phyloP scores from a whole-genome alignment of 176 grass and related monocot genomes.

The Avena sativa region DNA sequence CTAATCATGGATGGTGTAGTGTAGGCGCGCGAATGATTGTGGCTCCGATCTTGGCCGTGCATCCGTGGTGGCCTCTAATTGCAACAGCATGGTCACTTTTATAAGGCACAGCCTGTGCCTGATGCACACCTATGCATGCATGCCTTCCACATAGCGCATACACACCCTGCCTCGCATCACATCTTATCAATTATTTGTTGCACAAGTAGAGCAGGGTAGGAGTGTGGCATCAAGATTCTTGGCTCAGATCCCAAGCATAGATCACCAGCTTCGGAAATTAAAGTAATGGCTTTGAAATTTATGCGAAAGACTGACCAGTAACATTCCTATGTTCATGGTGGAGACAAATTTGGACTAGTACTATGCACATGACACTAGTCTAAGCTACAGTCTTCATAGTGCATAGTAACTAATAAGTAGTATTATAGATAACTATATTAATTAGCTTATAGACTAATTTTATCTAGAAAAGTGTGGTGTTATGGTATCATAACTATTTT shows the following conservation, averaged over 20 bases:
- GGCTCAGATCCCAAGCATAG: conserved; percentile 7
- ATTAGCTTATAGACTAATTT: no score
- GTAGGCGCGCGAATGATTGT: conserved; percentile 36
- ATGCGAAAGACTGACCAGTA: no score
- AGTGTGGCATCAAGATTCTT: conserved; percentile 25
- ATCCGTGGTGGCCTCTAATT: conserved; percentile 48
- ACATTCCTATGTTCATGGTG: no score
- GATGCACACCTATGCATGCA: conserved; percentile 29
- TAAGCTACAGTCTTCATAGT: no score
- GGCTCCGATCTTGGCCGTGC: conserved; percentile 3
- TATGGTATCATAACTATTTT: no score
- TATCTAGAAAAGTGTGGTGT: no score
- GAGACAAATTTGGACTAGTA: no score
- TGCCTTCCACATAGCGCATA: conserved; percentile 50
- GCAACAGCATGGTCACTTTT: conserved; percentile 18
- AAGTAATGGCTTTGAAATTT: background rate
- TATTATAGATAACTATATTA: no score
- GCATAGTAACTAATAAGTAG: no score
- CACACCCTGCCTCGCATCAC: background rate
- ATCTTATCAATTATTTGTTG: conserved; percentile 34
- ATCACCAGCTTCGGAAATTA: background rate
- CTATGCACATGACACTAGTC: no score
- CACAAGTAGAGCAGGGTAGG: background rate
- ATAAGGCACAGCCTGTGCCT: conserved; percentile 31
- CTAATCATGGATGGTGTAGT: background rate